Conservation (phyloP, 2,329 filamentous ascomycete genomes). For the Amylocarpus encephaloides region DNA sequence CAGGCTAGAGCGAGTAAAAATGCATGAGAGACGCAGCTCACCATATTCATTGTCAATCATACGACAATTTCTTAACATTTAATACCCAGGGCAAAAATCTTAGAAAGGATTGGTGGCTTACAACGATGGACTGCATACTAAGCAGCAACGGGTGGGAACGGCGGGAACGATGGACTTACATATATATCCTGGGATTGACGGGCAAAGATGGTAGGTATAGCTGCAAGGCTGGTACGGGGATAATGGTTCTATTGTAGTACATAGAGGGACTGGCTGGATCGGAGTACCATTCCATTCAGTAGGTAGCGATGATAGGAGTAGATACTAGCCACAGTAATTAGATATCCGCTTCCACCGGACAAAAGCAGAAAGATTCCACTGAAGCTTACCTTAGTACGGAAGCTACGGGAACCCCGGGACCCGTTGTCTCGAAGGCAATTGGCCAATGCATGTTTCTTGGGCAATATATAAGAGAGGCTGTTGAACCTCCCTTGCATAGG, state of each 20-base stretch:
- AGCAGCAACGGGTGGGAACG: not conserved
- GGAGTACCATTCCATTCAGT: too few relatives aligned
- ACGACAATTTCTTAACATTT: constrained; percentile 7
- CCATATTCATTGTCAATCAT: not conserved
- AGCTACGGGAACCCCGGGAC: too few relatives aligned
- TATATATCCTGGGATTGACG: not conserved
- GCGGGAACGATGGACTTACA: not conserved
- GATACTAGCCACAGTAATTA: too few relatives aligned
- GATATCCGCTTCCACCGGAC: too few relatives aligned
- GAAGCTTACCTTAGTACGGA: too few relatives aligned
- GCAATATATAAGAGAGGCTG: too few relatives aligned
- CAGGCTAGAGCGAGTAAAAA: constrained; percentile 40
- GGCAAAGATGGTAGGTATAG: not conserved
- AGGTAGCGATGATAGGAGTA: too few relatives aligned
- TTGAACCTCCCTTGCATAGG: too few relatives aligned
- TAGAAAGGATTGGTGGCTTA: not conserved
- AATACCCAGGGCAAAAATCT: not conserved
- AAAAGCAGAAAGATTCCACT: too few relatives aligned
- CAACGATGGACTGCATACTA: not conserved
- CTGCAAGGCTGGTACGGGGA: not conserved
- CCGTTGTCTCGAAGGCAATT: too few relatives aligned
- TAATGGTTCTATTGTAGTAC: not conserved
- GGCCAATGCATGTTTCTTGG: too few relatives aligned
- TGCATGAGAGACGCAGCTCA: constrained; percentile 4
- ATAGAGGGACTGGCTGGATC: not conserved